A percentile compares a stretch with the other conserved stretches of the same genome.
These are phyloP conservation scores for Tuber brumale DNA, from an alignment of 495 filamentous ascomycete species.

Conservation along the genomic window DNA sequence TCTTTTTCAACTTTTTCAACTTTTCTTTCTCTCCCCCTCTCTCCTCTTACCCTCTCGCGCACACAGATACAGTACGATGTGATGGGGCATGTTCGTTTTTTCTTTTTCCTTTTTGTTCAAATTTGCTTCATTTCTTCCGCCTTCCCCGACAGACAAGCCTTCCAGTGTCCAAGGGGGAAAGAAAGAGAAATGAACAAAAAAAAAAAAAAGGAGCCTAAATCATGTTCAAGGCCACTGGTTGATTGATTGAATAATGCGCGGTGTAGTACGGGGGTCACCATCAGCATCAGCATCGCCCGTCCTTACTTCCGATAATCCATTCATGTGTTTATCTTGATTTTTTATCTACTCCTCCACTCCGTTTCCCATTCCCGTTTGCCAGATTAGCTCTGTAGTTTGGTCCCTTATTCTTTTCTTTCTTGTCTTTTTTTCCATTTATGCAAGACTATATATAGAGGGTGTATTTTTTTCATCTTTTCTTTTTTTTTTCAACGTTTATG, in stretches of 20 bases:
- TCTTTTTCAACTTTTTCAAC: constrained; percentile 9
- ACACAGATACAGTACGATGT: constrained; percentile 15
- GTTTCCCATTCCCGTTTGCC: not conserved
- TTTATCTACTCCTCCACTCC: not conserved
- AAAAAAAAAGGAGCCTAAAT: not conserved
- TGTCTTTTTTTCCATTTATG: not conserved
- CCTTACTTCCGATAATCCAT: not conserved
- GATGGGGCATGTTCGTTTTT: not conserved
- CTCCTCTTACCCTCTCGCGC: not conserved
- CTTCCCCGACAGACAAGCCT: not conserved
- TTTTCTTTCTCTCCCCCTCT: not conserved
- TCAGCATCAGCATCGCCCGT: not conserved
- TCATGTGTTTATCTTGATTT: not conserved
- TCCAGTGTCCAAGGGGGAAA: not conserved
- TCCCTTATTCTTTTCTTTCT: not conserved
- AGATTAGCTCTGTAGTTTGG: not conserved
- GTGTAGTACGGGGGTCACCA: not conserved
- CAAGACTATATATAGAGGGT: not conserved
- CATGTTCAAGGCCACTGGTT: not conserved
- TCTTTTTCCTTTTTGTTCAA: not conserved
- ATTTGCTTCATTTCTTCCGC: not conserved
- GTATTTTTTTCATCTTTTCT: not conserved
- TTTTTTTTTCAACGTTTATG: not conserved
- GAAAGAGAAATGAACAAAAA: not conserved
- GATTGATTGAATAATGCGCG: not conserved